These are phyloP conservation scores for Leucoagaricus sp. DNA, from an alignment of 1,284 basidiomycete species.

Conservation along the genomic window DNA sequence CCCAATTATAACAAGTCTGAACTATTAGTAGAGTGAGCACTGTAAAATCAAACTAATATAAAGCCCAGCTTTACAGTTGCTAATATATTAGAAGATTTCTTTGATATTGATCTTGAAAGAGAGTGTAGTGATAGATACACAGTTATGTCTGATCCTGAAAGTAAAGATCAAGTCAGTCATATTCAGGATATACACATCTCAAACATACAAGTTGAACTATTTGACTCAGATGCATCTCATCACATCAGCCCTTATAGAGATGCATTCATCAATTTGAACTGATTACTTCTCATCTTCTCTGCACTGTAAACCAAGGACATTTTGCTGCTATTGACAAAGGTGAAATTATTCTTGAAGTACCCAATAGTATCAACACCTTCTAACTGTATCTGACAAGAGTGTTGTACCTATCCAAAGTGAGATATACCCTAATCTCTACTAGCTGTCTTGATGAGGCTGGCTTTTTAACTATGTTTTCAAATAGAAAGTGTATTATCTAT, in stretches of 20 bases:
- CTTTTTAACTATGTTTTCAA: constrained; percentile 27
- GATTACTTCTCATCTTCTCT: constrained; percentile 29
- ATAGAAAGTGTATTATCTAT: constrained; percentile 29
- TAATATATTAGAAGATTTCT: too few relatives aligned
- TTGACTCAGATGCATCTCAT: constrained; percentile 38
- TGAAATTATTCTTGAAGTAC: constrained; percentile 36
- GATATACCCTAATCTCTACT: constrained; percentile 37
- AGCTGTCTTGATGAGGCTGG: constrained; percentile 34
- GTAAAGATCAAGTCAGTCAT: too few relatives aligned
- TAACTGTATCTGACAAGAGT: constrained; percentile 35
- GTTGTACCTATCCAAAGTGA: constrained; percentile 34
- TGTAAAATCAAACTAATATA: too few relatives aligned
- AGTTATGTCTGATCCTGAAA: too few relatives aligned
- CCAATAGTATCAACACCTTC: constrained; percentile 30
- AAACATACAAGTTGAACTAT: too few relatives aligned
- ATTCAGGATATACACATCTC: too few relatives aligned
- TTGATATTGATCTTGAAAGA: too few relatives aligned
- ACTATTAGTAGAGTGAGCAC: too few relatives aligned
- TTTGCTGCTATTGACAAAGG: constrained; percentile 36
- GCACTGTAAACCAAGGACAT: constrained; percentile 34
- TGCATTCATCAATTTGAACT: constrained; percentile 29
- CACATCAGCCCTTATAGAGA: constrained; percentile 43
- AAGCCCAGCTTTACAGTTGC: too few relatives aligned
- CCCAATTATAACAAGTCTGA: too few relatives aligned
- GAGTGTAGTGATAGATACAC: too few relatives aligned